Percentiles rank a stretch among this genome's conserved stretches.
phyloP scores from a whole-genome alignment of 2,329 filamentous ascomycete species.

The Neonectria ditissima region DNA sequence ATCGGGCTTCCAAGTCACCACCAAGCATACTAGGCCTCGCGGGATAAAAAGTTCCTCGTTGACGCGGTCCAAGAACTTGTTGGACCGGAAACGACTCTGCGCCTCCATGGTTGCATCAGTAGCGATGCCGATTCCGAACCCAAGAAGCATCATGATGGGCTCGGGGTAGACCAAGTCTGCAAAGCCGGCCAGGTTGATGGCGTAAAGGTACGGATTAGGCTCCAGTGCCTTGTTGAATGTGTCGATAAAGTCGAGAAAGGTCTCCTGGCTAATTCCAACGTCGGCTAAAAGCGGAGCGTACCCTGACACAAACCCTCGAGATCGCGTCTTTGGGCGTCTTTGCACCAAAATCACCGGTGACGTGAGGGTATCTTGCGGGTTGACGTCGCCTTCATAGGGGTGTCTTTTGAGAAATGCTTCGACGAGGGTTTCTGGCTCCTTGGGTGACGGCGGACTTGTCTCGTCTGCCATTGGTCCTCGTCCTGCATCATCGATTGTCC shows the following conservation, averaged over 20 bases:
- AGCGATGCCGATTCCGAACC: slow-evolving; percentile 56
- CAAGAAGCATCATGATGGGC: slow-evolving; percentile 5
- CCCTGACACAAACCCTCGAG: slow-evolving; percentile 64
- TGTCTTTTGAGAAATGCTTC: slow-evolving; percentile 13
- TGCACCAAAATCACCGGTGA: slow-evolving; percentile 64
- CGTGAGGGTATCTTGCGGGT: not conserved
- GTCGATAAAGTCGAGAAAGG: slow-evolving; percentile 27
- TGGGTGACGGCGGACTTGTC: not conserved
- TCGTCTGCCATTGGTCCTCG: not conserved
- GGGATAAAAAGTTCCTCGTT: slow-evolving; percentile 69
- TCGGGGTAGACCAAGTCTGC: slow-evolving; percentile 4
- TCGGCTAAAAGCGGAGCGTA: slow-evolving; percentile 62
- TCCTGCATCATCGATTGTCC: slow-evolving; percentile 7
- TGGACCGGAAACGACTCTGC: slow-evolving; percentile 57
- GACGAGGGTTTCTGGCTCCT: not conserved
- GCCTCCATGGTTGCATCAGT: slow-evolving; percentile 56
- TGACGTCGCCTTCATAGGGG: not conserved
- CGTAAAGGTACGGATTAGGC: slow-evolving; percentile 15
- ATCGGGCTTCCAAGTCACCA: slow-evolving; percentile 66
- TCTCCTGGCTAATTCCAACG: slow-evolving; percentile 58
- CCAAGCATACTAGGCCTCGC: slow-evolving; percentile 60
- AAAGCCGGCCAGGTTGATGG: slow-evolving; percentile 45
- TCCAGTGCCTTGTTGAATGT: slow-evolving; percentile 20
- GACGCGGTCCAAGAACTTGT: slow-evolving; percentile 66
- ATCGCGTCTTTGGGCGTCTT: slow-evolving; percentile 59